These are phyloP conservation scores for Penicillium waksmanii DNA, from an alignment of 495 filamentous ascomycete species.

Conservation along the genomic window DNA sequence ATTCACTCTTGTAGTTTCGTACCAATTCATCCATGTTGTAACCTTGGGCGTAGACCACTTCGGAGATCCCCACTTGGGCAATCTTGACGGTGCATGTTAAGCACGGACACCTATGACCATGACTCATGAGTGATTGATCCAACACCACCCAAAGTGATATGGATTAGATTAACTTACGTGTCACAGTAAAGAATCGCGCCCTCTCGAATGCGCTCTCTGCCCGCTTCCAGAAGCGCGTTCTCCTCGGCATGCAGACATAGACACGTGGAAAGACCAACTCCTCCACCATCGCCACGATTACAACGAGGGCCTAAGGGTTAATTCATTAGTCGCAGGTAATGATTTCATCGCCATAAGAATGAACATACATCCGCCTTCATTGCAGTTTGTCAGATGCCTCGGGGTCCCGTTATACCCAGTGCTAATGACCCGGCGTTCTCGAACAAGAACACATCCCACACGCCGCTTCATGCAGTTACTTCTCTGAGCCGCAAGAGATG, in stretches of 20 bases:
- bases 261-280: conserved; percentile 78
- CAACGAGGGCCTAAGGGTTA: conserved; percentile 64
- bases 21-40: conserved; percentile 88
- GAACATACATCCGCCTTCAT: conserved; percentile 81
- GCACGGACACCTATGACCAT: conserved; percentile 71
- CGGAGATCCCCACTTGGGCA: conserved; percentile 88
- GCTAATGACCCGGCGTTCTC: conserved; percentile 83
- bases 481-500: conserved; percentile 85
- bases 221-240: conserved; percentile 93
- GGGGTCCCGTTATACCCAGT: conserved; percentile 99
- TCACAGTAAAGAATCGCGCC: conserved; percentile 87
- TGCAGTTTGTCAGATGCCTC: conserved; percentile 82
- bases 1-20: conserved; percentile 12
- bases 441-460: conserved; percentile 93
- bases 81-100: conserved; percentile 99
- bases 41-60: conserved; percentile 91
- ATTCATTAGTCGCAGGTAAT: conserved; percentile 2
- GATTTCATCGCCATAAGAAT: background rate
- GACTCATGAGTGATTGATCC: background rate
- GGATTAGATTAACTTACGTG: conserved; percentile 55
- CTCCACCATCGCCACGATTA: conserved; percentile 72
- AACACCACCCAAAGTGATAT: conserved; percentile 3
- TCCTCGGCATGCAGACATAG: conserved; percentile 96
- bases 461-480: conserved; percentile 98
- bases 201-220: conserved; percentile 82